Evolutionary conservation across 2,329 filamentous ascomycete species (phyloP), one percentile per base, ranked within the genome.

Genomic region (Hawksworthiomyces lignivorus): DNA sequence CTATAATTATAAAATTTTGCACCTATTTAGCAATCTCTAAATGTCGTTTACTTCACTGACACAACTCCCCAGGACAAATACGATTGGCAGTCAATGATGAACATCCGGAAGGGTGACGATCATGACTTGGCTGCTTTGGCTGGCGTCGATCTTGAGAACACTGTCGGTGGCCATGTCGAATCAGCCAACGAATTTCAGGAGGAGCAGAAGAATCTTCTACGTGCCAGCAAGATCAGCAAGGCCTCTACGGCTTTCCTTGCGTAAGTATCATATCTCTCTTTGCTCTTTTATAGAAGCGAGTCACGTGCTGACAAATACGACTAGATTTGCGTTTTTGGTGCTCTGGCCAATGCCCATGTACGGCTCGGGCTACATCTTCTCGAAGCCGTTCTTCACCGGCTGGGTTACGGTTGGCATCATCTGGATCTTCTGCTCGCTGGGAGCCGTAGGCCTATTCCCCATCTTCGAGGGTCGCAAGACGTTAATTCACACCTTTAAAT

Each of bases 261-360:
- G 56, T 60, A 44, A n/a, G 55, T 52, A n/a, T 15, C 7, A 7
- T 4, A 9, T 8, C 20, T 11, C 21, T 27, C 30, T 35, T 31
- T 12, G 12, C 8, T 36, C 24, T 15, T 30, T n/a, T 17, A 3
- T 20, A 22, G n/a, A 17, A 15, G 8, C 14, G 3, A 6, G 24
- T 8, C 24, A 2, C 12, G 24, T 26, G 12, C 24, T 26, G 24
- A 26, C 24, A 2, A 26, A 2, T 26, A 2, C 19, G n/a, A n/a
- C n/a, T 5, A 84, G 86, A 0, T 47, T 94, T 0, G 72, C 77
- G 0, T 68, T 94, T 43, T 67, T 95, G 0, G 70, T 95, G 2
- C 73, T 95, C 14, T 95, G 88, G 87, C 88, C 89, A 0, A 90
- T 95, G 74, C 88, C 88, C 1, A 80, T 95, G 78, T 95, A 92